Evolutionary conservation across 495 filamentous ascomycete genomes (phyloP), one percentile per base, ranked within the genome.

Genomic region (Darksidea phi): DNA sequence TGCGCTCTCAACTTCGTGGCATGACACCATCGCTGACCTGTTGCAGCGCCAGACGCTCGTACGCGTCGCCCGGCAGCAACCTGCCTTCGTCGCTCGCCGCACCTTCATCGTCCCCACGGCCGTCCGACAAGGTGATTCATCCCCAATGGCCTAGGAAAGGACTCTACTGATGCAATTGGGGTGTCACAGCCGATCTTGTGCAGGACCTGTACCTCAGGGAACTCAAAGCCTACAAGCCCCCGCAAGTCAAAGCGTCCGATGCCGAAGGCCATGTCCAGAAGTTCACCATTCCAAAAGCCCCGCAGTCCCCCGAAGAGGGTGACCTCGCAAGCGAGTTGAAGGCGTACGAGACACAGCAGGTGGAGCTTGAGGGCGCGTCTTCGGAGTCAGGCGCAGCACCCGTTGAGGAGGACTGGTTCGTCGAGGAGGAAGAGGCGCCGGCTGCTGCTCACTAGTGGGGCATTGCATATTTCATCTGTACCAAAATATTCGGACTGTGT

Each of bases 151-250:
- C 49, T 48, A 36, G 17, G 24, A 48, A 17, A 46, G 26, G 38
- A 10, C 36, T 8, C 12, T 23, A 47, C 59, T 59, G 48, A 55
- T 34, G n/a, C 56, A 53, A 61, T 64, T 64, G 56, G 59, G 3
- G 13, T 50, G 15, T 26, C 24, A 15, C 62, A 97, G 95, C 87
- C 79, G 94, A 99, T 77, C 81, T 94, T 64, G 87, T 99, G 66
- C 94, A 96, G 78, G 93, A 97, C 65, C 84, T 99, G 69, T 99
- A 97, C 83, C 87, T 99, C 68, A 84, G 84, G 67, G 93, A 97
- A 75, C 85, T 99, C 68, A 91, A 89, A 75, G 81, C 84, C 76
- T 97, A 93, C 86, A 99, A 97, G 81, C 81, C 88, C 37, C 77
- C 87, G 20, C 81, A 86, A 50, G 69, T 91, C 79, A 97, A 97